These are phyloP conservation scores for Dactylellina haptotyla DNA, from an alignment of 2,329 filamentous ascomycete genomes.

Conservation along the genomic window DNA sequence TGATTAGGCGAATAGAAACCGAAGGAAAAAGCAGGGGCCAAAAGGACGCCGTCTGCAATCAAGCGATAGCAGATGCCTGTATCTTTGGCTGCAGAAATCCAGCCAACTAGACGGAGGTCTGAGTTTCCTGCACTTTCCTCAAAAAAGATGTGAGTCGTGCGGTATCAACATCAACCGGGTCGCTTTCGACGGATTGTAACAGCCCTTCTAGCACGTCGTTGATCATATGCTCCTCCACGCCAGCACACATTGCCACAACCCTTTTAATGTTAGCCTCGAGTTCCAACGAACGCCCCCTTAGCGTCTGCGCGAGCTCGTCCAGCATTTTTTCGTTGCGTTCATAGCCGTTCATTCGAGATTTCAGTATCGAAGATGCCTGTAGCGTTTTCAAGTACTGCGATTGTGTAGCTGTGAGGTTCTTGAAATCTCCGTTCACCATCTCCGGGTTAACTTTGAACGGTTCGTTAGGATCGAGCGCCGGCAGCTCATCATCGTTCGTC, in stretches of 20 bases:
- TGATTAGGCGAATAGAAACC: not conserved
- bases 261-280: slow-evolving; percentile 87
- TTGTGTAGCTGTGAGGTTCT: slow-evolving; percentile 63
- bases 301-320: slow-evolving; percentile 72
- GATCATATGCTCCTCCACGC: slow-evolving; percentile 78
- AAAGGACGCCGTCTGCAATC: slow-evolving; percentile 17
- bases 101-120: slow-evolving; percentile 32
- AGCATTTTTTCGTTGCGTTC: slow-evolving; percentile 74
- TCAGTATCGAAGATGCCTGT: slow-evolving; percentile 71
- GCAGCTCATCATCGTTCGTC: slow-evolving; percentile 12
- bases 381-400: slow-evolving; percentile 65
- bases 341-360: slow-evolving; percentile 76
- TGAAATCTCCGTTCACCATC: slow-evolving; percentile 63
- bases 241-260: slow-evolving; percentile 87
- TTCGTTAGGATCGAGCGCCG: slow-evolving; percentile 40
- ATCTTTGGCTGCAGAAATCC: not conserved
- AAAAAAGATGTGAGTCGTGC: slow-evolving; percentile 81
- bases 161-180: slow-evolving; percentile 79
- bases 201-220: slow-evolving; percentile 82
- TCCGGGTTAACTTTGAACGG: slow-evolving; percentile 57
- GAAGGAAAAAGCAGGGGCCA: not conserved
- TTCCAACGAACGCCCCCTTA: slow-evolving; percentile 83
- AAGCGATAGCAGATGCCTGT: slow-evolving; percentile 10
- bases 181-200: slow-evolving; percentile 88
- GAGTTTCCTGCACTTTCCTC: slow-evolving; percentile 75